These are phyloP conservation scores for Kurtzmaniella quercitrusa DNA, from an alignment of 1,139 yeast species.

Conservation along the genomic window DNA sequence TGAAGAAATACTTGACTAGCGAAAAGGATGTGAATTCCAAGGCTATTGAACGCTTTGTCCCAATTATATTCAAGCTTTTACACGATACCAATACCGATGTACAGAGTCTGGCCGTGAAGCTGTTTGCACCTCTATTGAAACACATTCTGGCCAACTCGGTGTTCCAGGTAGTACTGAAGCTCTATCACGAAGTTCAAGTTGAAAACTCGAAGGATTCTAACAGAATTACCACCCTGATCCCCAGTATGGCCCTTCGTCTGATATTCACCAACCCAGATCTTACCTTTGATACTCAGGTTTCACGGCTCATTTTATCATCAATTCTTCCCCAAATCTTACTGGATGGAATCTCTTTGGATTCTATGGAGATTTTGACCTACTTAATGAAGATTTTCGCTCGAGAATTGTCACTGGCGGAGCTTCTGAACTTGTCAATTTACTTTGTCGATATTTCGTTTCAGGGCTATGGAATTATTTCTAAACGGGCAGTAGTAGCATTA, in stretches of 20 bases:
- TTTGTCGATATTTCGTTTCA: conserved; percentile 38
- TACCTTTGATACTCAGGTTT: conserved; percentile 15
- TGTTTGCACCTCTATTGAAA: conserved; percentile 43
- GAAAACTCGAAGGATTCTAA: conserved; percentile 22
- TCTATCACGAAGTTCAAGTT: conserved; percentile 22
- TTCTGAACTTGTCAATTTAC: conserved; percentile 28
- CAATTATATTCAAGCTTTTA: conserved; percentile 49
- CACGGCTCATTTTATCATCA: conserved; percentile 20
- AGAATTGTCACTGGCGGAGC: conserved; percentile 39
- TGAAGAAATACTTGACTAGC: conserved; percentile 41
- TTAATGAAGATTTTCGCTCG: conserved; percentile 52
- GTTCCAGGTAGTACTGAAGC: conserved; percentile 19
- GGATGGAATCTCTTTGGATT: conserved; percentile 45
- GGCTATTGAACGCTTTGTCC: conserved; percentile 37
- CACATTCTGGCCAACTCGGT: conserved; percentile 23
- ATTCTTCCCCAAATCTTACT: conserved; percentile 17
- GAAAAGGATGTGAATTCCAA: conserved; percentile 10
- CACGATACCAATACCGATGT: conserved; percentile 72
- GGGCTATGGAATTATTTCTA: conserved; percentile 46
- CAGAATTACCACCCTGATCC: conserved; percentile 57
- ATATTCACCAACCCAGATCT: conserved; percentile 39
- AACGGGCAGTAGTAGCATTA: conserved; percentile 53
- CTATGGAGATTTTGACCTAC: conserved; percentile 62
- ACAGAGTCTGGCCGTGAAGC: conserved; percentile 68
- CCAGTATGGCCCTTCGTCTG: conserved; percentile 67